Percentiles rank a stretch among this genome's conserved stretches.
Conservation (phyloP, 805 yeast species). For the Priceomyces fermenticarens region DNA sequence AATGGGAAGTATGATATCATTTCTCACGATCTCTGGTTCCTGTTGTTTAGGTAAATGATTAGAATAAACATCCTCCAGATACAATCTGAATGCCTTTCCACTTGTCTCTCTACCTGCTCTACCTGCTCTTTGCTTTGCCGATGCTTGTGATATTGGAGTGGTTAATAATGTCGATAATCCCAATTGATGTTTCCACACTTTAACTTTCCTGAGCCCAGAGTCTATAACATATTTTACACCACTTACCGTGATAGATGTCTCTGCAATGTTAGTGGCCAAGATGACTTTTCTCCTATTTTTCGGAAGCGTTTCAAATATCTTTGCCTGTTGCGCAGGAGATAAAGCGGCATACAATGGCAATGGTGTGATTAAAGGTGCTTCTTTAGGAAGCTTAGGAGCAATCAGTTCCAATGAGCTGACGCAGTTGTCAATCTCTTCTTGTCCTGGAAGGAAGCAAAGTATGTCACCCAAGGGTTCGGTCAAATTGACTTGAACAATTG, state of each 20-base stretch:
- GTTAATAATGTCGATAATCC: slow-evolving; percentile 92
- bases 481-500: slow-evolving; percentile 74
- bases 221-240: slow-evolving; percentile 94
- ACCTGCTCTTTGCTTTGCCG: slow-evolving; percentile 94
- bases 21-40: slow-evolving; percentile 88
- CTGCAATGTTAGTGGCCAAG: slow-evolving; percentile 94
- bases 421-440: slow-evolving; percentile 92
- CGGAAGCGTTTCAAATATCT: slow-evolving; percentile 67
- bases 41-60: slow-evolving; percentile 67
- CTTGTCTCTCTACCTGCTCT: slow-evolving; percentile 97
- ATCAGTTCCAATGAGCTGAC: slow-evolving; percentile 57
- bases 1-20: slow-evolving; percentile 82
- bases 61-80: slow-evolving; percentile 66
- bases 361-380: slow-evolving; percentile 73
- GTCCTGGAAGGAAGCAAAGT: slow-evolving; percentile 92
- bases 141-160: slow-evolving; percentile 89
- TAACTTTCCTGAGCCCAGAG: slow-evolving; percentile 87
- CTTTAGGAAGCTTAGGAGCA: slow-evolving; percentile 65
- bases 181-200: slow-evolving; percentile 90
- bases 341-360: slow-evolving; percentile 92
- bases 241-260: slow-evolving; percentile 93
- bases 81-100: slow-evolving; percentile 86
- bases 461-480: slow-evolving; percentile 86
- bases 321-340: slow-evolving; percentile 78
- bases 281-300: slow-evolving; percentile 79